Evolutionary conservation across 352 stramenopile genomes (phyloP).

Genomic region (Phytophthora pluvialis): DNA sequence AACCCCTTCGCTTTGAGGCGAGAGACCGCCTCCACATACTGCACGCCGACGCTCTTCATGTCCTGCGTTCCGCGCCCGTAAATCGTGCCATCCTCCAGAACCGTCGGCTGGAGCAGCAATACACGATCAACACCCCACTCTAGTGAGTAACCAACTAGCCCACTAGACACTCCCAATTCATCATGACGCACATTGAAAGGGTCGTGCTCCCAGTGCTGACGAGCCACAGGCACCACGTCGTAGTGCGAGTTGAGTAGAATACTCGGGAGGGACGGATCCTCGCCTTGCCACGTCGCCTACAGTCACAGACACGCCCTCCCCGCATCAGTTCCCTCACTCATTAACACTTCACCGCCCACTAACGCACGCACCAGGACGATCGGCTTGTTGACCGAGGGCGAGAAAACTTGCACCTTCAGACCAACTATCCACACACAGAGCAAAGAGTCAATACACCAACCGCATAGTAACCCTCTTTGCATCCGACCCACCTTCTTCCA

Average conservation of each 20-base stretch:
- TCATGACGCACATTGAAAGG: constrained; percentile 82
- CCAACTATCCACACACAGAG: constrained; percentile 37
- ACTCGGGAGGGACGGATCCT: constrained; percentile 80
- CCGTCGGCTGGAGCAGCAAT: constrained; percentile 50
- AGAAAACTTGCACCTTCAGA: constrained; percentile 57
- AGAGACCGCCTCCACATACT: constrained; percentile 94
- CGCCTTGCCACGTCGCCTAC: constrained; percentile 83
- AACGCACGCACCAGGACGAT: constrained; percentile 86
- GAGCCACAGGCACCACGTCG: constrained; percentile 94
- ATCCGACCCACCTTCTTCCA: constrained; percentile 45
- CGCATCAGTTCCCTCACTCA: background rate
- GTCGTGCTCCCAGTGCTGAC: constrained; percentile 89
- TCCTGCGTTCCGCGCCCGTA: constrained; percentile 95
- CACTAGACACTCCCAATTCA: background rate
- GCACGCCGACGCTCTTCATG: constrained; percentile 96
- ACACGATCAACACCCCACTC: background rate
- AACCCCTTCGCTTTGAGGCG: constrained; percentile 71
- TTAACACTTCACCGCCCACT: background rate
- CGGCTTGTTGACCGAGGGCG: constrained; percentile 73
- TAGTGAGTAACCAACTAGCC: background rate
- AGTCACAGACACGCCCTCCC: background rate
- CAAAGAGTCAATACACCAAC: background rate
- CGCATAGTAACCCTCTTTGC: background rate
- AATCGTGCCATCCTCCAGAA: constrained; percentile 91
- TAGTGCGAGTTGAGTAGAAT: constrained; percentile 97